Percentiles rank a stretch among this genome's conserved stretches.
These are phyloP conservation scores for Colletotrichum gloeosporioides DNA, from an alignment of 2,329 filamentous ascomycete species.

Conservation along the genomic window DNA sequence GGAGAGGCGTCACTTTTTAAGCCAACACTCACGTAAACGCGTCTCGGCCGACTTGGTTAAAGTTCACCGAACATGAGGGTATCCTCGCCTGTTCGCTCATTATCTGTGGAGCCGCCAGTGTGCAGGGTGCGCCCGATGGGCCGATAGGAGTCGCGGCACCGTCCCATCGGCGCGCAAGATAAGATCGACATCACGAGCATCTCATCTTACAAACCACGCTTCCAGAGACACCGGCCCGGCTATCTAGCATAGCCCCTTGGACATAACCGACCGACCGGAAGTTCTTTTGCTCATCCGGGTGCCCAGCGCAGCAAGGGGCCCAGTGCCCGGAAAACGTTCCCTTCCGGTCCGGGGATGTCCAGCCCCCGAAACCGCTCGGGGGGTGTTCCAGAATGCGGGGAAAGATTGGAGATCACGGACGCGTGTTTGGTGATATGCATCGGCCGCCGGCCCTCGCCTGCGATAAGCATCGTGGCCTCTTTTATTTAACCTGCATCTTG, in stretches of 20 bases:
- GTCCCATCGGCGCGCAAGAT: background rate
- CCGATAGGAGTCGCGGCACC: background rate
- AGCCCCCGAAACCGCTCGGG: background rate
- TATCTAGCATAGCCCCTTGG: background rate
- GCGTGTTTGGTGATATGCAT: background rate
- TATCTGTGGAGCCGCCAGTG: background rate
- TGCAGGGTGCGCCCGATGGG: background rate
- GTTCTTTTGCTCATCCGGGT: background rate
- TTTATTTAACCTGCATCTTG: background rate
- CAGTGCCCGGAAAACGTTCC: background rate
- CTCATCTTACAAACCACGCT: background rate
- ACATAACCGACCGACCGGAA: background rate
- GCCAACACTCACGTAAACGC: background rate
- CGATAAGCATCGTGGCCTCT: background rate
- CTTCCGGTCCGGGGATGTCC: background rate
- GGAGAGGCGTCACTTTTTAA: background rate
- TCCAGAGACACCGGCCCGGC: background rate
- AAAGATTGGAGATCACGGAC: background rate
- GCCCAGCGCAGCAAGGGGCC: background rate
- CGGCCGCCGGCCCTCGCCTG: background rate
- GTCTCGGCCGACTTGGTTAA: background rate
- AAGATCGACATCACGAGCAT: background rate
- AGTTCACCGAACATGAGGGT: background rate
- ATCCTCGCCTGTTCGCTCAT: background rate
- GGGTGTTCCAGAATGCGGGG: background rate